Evolutionary conservation across 768 basidiomycete species (phyloP).

Genomic region (Kwoniella mangroviensis): DNA sequence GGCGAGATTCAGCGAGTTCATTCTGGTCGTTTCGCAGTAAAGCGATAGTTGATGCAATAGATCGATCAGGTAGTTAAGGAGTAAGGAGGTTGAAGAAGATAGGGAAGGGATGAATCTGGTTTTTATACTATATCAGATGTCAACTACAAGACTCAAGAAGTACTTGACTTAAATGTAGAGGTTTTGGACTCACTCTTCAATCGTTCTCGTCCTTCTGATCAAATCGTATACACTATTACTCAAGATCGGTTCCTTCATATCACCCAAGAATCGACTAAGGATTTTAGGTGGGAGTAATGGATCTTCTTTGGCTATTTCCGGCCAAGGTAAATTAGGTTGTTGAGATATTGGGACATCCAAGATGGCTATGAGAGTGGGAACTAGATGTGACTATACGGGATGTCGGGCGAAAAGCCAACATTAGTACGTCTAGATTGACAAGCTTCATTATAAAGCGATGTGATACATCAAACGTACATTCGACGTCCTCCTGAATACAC

Average conservation of each 20-base stretch:
- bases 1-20: slow-evolving; percentile 39
- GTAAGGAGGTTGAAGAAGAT: not conserved
- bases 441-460: too few species aligned
- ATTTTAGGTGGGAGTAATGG: slow-evolving; percentile 43
- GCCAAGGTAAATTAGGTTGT: slow-evolving; percentile 45
- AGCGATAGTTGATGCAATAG: slow-evolving; percentile 26
- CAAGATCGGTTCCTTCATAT: slow-evolving; percentile 28
- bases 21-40: slow-evolving; percentile 32
- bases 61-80: slow-evolving; percentile 28
- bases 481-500: slow-evolving; percentile 40
- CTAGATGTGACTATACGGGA: slow-evolving; percentile 31
- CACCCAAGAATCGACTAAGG: slow-evolving; percentile 28
- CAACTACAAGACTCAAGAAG: not conserved
- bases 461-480: too few species aligned
- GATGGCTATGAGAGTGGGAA: slow-evolving; percentile 25
- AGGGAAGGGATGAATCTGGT: slow-evolving; percentile 27
- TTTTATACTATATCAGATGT: slow-evolving; percentile 22
- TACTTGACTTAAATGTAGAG: not conserved
- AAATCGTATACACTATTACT: slow-evolving; percentile 22
- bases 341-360: slow-evolving; percentile 31
- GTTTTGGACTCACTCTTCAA: slow-evolving; percentile 28
- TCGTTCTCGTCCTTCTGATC: slow-evolving; percentile 18
- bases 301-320: slow-evolving; percentile 36
- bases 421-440: too few species aligned
- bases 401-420: too few species aligned